These are phyloP conservation scores for Gynochthodes officinalis DNA, from an alignment of 257 asterid species.

Conservation along the genomic window DNA sequence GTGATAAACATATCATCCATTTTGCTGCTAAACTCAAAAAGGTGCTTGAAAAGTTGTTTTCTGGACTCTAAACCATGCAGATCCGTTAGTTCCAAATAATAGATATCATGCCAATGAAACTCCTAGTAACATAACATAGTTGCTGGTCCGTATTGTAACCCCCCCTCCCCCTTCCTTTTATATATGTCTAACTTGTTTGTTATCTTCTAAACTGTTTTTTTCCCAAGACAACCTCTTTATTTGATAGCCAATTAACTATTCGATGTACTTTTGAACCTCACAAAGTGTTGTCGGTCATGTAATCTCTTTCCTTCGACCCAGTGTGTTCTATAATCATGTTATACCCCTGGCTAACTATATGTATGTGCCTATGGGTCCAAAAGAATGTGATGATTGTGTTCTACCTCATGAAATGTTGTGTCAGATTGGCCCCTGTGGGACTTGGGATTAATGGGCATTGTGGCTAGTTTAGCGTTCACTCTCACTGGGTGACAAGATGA, in stretches of 20 bases:
- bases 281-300: neutral
- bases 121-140: neutral
- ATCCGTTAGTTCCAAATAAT: neutral
- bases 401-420: neutral
- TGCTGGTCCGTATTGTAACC: neutral
- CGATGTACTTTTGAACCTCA: neutral
- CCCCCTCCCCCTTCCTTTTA: too few species aligned
- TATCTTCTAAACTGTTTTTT: neutral
- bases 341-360: too few species aligned
- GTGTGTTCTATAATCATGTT: neutral
- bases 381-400: too few species aligned
- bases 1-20: neutral
- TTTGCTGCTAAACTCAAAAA: neutral
- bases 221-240: neutral
- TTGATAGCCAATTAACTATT: neutral
- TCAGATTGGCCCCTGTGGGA: neutral
- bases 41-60: constrained; percentile 3
- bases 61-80: neutral
- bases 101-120: neutral
- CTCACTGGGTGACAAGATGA: neutral
- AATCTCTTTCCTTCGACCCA: neutral
- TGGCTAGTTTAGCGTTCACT: neutral
- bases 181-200: neutral
- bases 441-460: neutral
- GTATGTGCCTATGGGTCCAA: neutral